Percentiles rank a stretch among this genome's conserved stretches.
phyloP scores from a whole-genome alignment of 257 asterid species.

The Solanum lignicaule region DNA sequence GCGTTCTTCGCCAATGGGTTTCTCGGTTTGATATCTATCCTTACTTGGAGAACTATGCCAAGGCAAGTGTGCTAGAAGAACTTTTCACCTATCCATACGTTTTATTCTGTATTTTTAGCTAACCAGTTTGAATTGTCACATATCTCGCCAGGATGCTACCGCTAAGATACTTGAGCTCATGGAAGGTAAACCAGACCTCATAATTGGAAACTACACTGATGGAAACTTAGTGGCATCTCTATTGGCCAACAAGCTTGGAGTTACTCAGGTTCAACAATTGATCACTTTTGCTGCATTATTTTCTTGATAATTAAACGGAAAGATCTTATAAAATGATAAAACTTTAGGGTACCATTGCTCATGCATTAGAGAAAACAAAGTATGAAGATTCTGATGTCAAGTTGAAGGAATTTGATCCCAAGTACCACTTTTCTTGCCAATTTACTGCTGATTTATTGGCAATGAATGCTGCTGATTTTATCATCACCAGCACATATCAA shows the following conservation, averaged over 20 bases:
- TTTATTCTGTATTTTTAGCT: background rate
- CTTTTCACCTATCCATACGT: background rate
- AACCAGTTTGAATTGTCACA: background rate
- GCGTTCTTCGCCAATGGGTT: constrained; percentile 68
- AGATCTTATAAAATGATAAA: background rate
- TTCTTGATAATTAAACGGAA: background rate
- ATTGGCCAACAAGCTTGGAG: constrained; percentile 73
- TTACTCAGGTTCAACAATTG: constrained; percentile 34
- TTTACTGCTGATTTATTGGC: constrained; percentile 75
- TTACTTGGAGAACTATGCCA: constrained; percentile 56
- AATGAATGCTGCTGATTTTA: constrained; percentile 81
- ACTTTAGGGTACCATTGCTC: constrained; percentile 78
- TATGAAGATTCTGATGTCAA: constrained; percentile 80
- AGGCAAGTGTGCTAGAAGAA: constrained; percentile 16
- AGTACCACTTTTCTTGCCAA: constrained; percentile 83
- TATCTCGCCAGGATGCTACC: constrained; percentile 46
- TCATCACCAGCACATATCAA: constrained; percentile 78
- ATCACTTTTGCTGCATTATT: background rate
- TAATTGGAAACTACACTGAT: constrained; percentile 78
- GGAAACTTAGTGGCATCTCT: constrained; percentile 82
- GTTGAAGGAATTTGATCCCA: constrained; percentile 60
- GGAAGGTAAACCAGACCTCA: constrained; percentile 82
- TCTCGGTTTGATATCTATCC: constrained; percentile 79
- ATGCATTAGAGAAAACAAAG: constrained; percentile 85
- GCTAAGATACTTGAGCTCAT: constrained; percentile 52